A percentile compares a stretch with the other conserved stretches of the same genome.
Conservation (phyloP, 2,329 filamentous ascomycete species). For the Trichoderma gracile region DNA sequence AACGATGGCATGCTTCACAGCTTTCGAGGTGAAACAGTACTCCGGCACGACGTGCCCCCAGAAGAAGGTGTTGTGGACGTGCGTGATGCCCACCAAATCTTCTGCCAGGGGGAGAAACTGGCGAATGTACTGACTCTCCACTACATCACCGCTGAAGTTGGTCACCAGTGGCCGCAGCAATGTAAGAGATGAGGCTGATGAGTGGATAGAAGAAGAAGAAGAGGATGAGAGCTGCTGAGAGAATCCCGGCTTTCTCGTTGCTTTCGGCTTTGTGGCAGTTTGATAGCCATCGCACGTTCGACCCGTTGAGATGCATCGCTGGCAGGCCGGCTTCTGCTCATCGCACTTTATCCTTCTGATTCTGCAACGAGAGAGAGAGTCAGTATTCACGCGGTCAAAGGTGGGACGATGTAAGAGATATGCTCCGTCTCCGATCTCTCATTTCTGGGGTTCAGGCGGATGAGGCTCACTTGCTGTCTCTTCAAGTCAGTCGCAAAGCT, state of each 20-base stretch:
- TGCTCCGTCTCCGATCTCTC: not conserved
- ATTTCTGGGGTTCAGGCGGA: not conserved
- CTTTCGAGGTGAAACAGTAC: slow-evolving; percentile 35
- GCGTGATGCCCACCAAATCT: slow-evolving; percentile 35
- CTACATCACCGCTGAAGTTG: slow-evolving; percentile 40
- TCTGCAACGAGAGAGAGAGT: slow-evolving; percentile 25
- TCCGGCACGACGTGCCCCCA: slow-evolving; percentile 37
- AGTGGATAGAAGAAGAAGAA: slow-evolving; percentile 2
- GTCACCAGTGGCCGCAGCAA: slow-evolving; percentile 38
- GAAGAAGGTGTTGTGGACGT: slow-evolving; percentile 35
- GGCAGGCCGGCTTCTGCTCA: slow-evolving; percentile 39
- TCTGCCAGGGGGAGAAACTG: slow-evolving; percentile 38
- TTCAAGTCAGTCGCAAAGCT: slow-evolving; percentile 3
- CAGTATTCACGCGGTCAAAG: not conserved
- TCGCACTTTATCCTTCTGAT: slow-evolving; percentile 42
- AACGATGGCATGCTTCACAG: slow-evolving; percentile 39
- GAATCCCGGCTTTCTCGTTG: slow-evolving; percentile 11
- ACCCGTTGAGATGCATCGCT: slow-evolving; percentile 39
- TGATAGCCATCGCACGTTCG: slow-evolving; percentile 43
- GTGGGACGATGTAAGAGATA: not conserved
- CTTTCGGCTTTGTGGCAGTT: slow-evolving; percentile 21
- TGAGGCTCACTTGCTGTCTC: slow-evolving; percentile 25
- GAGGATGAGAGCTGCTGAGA: slow-evolving; percentile 21
- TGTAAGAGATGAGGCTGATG: slow-evolving; percentile 10
- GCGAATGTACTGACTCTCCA: slow-evolving; percentile 41